These are phyloP conservation scores for Beauveria sp. DNA, from an alignment of 2,329 filamentous ascomycete species.

Conservation along the genomic window DNA sequence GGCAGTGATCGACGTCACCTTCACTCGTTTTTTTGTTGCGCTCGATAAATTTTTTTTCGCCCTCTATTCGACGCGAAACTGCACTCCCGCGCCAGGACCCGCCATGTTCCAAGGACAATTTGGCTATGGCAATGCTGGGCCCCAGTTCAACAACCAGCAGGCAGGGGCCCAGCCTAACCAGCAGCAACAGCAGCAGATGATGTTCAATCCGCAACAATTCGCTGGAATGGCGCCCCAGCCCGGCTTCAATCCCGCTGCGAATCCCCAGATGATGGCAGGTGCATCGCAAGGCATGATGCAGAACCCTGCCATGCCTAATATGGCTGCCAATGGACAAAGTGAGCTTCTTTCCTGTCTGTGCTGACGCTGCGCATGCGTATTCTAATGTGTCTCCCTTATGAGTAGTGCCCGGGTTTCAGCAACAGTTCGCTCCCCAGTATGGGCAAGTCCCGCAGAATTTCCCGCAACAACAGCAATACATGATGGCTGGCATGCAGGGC, in stretches of 20 bases:
- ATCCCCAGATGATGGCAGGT: slow-evolving; percentile 47
- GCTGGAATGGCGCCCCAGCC: slow-evolving; percentile 44
- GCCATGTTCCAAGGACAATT: slow-evolving; percentile 11
- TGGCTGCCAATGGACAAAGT: slow-evolving; percentile 54
- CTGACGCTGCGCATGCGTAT: not conserved
- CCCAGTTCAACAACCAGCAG: slow-evolving; percentile 14
- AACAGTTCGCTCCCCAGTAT: slow-evolving; percentile 52
- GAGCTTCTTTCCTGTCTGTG: slow-evolving; percentile 23
- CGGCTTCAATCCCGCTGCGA: slow-evolving; percentile 42
- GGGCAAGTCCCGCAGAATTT: slow-evolving; percentile 44
- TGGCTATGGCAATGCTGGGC: slow-evolving; percentile 11
- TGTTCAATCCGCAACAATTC: slow-evolving; percentile 42
- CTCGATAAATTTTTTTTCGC: not conserved
- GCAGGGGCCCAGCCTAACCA: slow-evolving; percentile 18
- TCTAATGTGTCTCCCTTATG: not conserved
- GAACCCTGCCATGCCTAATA: slow-evolving; percentile 50
- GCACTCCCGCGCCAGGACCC: not conserved
- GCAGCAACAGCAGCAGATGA: slow-evolving; percentile 27
- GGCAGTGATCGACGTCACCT: not conserved
- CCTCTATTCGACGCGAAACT: not conserved
- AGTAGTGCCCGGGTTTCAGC: slow-evolving; percentile 49
- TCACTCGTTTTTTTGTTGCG: not conserved
- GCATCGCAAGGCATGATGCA: slow-evolving; percentile 56
- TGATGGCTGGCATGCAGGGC: slow-evolving; percentile 48
- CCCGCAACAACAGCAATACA: slow-evolving; percentile 30